Evolutionary conservation across 2,329 filamentous ascomycete genomes (phyloP).

Genomic region (Zasmidium angulare): DNA sequence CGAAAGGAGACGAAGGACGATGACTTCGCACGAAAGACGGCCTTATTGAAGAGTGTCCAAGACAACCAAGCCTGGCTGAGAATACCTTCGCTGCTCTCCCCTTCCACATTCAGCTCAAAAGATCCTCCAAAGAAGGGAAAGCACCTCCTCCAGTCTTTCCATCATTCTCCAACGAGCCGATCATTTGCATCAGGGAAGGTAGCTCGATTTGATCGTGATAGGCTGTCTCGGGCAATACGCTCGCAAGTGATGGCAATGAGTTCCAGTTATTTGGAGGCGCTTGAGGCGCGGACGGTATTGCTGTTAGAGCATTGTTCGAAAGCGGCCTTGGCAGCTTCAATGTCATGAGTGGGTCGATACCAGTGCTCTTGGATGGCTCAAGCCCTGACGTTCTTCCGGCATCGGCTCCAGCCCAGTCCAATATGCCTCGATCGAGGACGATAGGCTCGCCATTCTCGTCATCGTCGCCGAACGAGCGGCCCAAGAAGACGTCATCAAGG

Average conservation of each 20-base stretch:
- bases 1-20: no score
- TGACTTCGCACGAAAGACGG: no score
- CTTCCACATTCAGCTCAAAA: constrained; percentile 18
- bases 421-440: constrained; percentile 36
- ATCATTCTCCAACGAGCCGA: constrained; percentile 18
- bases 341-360: constrained; percentile 29
- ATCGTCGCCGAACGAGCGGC: constrained; percentile 23
- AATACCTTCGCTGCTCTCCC: no score
- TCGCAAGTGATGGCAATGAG: constrained; percentile 15
- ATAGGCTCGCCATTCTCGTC: constrained; percentile 29
- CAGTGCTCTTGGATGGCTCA: constrained; percentile 10
- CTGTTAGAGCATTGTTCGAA: background rate
- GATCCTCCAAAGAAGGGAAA: constrained; percentile 24
- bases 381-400: constrained; percentile 3
- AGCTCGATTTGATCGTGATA: constrained; percentile 28
- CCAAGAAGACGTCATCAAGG: constrained; percentile 33
- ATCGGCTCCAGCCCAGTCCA: constrained; percentile 32
- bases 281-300: constrained; percentile 20
- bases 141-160: constrained; percentile 14
- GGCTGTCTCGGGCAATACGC: constrained; percentile 12
- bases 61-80: no score
- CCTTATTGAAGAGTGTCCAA: no score
- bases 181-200: constrained; percentile 29
- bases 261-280: constrained; percentile 10
- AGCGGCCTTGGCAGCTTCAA: constrained; percentile 27